Percentiles rank a stretch among this genome's conserved stretches.
Conservation (phyloP, 768 basidiomycete genomes). For the Suillus tomentosus region DNA sequence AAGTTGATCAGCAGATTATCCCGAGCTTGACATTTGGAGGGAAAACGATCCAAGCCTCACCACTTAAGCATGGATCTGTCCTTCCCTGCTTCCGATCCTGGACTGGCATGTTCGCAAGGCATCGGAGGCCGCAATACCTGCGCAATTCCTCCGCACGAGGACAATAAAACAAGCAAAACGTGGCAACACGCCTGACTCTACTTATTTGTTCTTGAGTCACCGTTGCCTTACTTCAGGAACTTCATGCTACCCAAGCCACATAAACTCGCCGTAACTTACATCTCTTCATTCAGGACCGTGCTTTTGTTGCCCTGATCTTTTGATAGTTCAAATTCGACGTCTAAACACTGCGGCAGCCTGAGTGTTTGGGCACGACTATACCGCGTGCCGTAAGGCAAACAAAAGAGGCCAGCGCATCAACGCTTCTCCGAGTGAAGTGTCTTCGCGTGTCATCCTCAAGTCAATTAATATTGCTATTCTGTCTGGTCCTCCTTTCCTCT, state of each 20-base stretch:
- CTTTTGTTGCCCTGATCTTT: constrained; percentile 24
- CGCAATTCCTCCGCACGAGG: constrained; percentile 20
- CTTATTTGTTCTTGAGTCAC: constrained; percentile 18
- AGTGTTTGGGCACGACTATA: constrained; percentile 25
- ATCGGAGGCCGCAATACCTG: constrained; percentile 29
- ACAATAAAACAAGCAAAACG: constrained; percentile 21
- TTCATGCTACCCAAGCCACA: constrained; percentile 12
- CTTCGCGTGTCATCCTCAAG: constrained; percentile 20
- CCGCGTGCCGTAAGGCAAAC: constrained; percentile 34
- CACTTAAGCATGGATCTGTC: constrained; percentile 28
- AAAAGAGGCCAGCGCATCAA: constrained; percentile 27
- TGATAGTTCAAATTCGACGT: constrained; percentile 14
- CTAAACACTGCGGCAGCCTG: constrained; percentile 7
- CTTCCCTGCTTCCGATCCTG: constrained; percentile 7
- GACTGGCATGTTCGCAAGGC: constrained; percentile 8
- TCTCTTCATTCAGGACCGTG: constrained; percentile 4
- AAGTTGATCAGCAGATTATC: constrained; percentile 5
- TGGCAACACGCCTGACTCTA: constrained; percentile 15
- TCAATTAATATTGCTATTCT: constrained; percentile 14
- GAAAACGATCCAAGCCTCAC: constrained; percentile 23
- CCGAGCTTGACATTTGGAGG: constrained; percentile 11
- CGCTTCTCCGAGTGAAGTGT: constrained; percentile 25
- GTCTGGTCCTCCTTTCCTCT: constrained; percentile 18
- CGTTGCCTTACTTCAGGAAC: constrained; percentile 16
- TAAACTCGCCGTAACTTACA: constrained; percentile 14